These are phyloP conservation scores for Geotrichum ghanense DNA, from an alignment of 805 yeast species.

Conservation along the genomic window DNA sequence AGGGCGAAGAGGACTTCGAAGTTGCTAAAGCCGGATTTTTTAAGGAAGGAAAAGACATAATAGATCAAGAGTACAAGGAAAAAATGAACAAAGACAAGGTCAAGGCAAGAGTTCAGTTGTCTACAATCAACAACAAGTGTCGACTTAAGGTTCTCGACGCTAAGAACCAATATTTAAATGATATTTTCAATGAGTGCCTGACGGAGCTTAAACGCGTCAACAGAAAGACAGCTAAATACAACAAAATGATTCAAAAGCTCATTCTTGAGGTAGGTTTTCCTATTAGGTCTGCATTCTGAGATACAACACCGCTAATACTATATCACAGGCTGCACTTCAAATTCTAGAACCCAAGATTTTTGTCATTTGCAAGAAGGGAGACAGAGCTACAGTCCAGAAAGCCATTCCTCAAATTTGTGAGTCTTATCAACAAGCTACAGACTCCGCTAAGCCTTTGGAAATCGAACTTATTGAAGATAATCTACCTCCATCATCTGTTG, in stretches of 20 bases:
- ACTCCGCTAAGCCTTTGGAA: slow-evolving; percentile 45
- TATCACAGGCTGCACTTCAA: slow-evolving; percentile 4
- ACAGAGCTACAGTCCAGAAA: slow-evolving; percentile 46
- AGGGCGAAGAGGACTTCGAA: slow-evolving; percentile 96
- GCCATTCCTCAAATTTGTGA: slow-evolving; percentile 52
- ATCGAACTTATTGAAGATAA: slow-evolving; percentile 44
- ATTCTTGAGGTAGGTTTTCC: slow-evolving; percentile 68
- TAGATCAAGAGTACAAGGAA: slow-evolving; percentile 68
- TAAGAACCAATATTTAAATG: slow-evolving; percentile 68
- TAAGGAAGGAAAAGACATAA: slow-evolving; percentile 80
- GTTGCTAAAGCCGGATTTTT: slow-evolving; percentile 94
- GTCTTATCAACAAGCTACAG: slow-evolving; percentile 40
- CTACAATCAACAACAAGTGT: slow-evolving; percentile 91
- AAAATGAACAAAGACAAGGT: slow-evolving; percentile 84
- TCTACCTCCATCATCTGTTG: slow-evolving; percentile 52
- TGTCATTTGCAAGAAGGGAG: slow-evolving; percentile 57
- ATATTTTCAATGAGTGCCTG: slow-evolving; percentile 62
- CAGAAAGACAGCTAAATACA: slow-evolving; percentile 38
- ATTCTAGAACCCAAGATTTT: slow-evolving; percentile 28
- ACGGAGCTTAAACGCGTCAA: slow-evolving; percentile 47
- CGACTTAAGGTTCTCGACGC: slow-evolving; percentile 83
- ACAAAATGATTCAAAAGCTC: slow-evolving; percentile 59
- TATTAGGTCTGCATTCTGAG: too few relatives aligned
- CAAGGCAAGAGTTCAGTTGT: slow-evolving; percentile 90
- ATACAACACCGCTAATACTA: neutral